phyloP scores from a whole-genome alignment of 2,329 filamentous ascomycete species.

The Truncatella angustata region DNA sequence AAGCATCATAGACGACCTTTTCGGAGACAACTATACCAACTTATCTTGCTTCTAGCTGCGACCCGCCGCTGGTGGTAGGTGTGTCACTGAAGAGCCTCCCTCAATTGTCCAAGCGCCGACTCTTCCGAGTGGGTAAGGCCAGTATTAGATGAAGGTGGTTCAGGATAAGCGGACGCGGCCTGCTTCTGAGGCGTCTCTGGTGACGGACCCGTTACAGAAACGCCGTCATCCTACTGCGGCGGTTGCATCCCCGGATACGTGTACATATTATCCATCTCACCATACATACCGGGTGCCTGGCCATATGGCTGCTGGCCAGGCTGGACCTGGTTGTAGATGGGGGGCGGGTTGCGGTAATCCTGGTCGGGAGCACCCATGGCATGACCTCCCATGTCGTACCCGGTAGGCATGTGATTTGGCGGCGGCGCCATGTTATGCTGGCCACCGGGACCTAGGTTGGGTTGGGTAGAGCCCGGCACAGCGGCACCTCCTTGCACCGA shows the following conservation, averaged over 20 bases:
- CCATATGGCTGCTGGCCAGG: constrained; percentile 72
- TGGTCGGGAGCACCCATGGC: constrained; percentile 61
- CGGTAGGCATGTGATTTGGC: constrained; percentile 57
- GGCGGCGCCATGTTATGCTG: constrained; percentile 54
- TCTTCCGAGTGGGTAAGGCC: neutral
- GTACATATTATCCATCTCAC: constrained; percentile 82
- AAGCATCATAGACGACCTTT: neutral
- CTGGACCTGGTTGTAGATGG: constrained; percentile 83
- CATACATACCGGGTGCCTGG: constrained; percentile 76
- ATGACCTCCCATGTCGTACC: constrained; percentile 64
- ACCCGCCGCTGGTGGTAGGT: neutral
- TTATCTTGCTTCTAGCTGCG: neutral
- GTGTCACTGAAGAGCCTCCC: neutral
- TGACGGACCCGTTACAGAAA: neutral
- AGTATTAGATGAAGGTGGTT: neutral
- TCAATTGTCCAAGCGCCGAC: neutral
- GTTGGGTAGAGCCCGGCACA: constrained; percentile 42
- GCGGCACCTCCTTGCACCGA: constrained; percentile 31
- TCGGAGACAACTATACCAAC: neutral
- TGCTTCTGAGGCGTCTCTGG: neutral
- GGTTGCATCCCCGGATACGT: constrained; percentile 74
- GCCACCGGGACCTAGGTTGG: constrained; percentile 53
- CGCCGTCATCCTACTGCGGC: constrained; percentile 53
- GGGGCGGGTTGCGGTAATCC: constrained; percentile 75
- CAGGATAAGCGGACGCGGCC: neutral